Evolutionary conservation across 2,329 filamentous ascomycete species (phyloP).

Genomic region (Botrytis fragariae): DNA sequence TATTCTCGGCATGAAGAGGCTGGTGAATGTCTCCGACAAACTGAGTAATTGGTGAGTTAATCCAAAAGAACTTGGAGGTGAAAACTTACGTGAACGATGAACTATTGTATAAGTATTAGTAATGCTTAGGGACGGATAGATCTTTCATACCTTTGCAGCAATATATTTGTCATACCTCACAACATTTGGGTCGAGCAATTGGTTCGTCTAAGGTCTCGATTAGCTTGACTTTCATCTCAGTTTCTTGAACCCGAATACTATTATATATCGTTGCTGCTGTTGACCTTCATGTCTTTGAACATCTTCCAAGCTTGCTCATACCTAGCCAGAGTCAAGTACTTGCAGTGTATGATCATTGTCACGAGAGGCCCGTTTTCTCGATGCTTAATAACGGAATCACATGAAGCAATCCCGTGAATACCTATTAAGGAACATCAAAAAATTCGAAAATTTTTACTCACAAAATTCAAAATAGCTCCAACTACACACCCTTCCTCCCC

Average conservation of each 20-base stretch:
- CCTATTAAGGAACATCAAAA: not conserved
- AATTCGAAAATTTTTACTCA: conserved; percentile 21
- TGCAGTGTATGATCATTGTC: not conserved
- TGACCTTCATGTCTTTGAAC: not conserved
- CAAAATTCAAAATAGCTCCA: conserved; percentile 40
- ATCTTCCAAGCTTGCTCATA: not conserved
- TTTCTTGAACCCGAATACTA: not conserved
- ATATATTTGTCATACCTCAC: conserved; percentile 49
- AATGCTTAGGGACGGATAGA: not conserved
- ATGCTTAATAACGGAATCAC: not conserved
- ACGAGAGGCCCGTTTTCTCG: not conserved
- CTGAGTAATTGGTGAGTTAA: conserved; percentile 45
- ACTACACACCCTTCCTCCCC: conserved; percentile 61
- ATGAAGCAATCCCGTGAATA: not conserved
- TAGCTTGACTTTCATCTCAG: conserved; percentile 36
- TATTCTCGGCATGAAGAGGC: conserved; percentile 64
- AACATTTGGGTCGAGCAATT: conserved; percentile 38
- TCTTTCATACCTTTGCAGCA: conserved; percentile 51
- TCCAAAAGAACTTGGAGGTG: not conserved
- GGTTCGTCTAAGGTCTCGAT: conserved; percentile 40
- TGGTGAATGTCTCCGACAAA: conserved; percentile 71
- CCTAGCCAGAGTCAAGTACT: not conserved
- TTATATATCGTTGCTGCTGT: accelerated
- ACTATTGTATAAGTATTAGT: conserved; percentile 27
- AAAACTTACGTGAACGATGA: conserved; percentile 38